These are phyloP conservation scores for Psilocybe tampanensis DNA, from an alignment of 768 basidiomycete genomes.

Conservation along the genomic window DNA sequence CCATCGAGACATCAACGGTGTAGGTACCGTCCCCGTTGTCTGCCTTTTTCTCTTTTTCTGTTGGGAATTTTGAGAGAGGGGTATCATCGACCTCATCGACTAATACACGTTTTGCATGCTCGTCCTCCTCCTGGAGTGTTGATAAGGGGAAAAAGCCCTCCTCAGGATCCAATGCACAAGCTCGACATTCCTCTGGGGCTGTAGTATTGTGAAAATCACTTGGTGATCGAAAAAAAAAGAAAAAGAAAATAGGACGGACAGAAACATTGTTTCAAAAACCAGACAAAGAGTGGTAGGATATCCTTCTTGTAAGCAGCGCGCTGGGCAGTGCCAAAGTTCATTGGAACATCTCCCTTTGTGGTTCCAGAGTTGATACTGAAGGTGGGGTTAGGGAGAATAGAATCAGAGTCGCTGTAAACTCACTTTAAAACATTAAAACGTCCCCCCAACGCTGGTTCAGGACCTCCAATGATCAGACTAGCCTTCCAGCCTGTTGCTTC, in stretches of 20 bases:
- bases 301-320: conserved; percentile 4
- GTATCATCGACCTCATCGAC: too few species aligned
- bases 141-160: neutral
- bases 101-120: too few species aligned
- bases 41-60: too few species aligned
- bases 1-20: too few species aligned
- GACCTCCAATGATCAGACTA: conserved; percentile 13
- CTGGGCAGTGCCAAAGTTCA: conserved; percentile 18
- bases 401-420: too few species aligned
- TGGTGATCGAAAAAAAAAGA: neutral
- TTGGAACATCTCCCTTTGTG: conserved; percentile 13
- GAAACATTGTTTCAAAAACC: conserved; percentile 14
- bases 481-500: conserved; percentile 14
- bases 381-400: neutral
- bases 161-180: conserved; percentile 1
- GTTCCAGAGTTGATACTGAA: conserved; percentile 19
- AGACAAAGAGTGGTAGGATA: conserved; percentile 12
- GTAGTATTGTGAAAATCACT: too few species aligned
- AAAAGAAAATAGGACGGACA: conserved; percentile 6
- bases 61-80: too few species aligned
- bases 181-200: conserved; percentile 16
- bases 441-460: conserved; percentile 12
- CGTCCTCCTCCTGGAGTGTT: too few species aligned
- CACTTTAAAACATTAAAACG: conserved; percentile 13
- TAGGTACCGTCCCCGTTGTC: too few species aligned